Conservation (phyloP, 495 filamentous ascomycete genomes). For the Penicillium longicatenatum region DNA sequence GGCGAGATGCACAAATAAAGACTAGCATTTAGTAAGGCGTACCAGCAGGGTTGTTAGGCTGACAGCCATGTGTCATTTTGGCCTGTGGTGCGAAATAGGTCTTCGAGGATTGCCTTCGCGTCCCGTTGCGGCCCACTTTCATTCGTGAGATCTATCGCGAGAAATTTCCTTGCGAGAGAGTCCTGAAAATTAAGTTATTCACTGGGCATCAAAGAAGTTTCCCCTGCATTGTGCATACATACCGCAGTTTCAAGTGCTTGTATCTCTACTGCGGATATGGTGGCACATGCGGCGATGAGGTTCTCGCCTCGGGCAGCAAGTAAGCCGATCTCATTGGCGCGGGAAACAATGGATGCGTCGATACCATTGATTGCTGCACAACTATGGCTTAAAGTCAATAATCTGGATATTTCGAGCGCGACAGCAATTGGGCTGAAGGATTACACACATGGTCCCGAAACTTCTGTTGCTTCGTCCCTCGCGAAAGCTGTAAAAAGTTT, state of each 20-base stretch:
- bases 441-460: constrained; percentile 66
- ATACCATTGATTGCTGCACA: constrained; percentile 88
- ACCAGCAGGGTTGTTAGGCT: neutral
- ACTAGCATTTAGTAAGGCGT: neutral
- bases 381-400: constrained; percentile 25
- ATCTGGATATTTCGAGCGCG: neutral
- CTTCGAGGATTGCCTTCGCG: constrained; percentile 23
- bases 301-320: constrained; percentile 75
- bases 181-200: constrained; percentile 29
- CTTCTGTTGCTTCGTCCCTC: constrained; percentile 76
- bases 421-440: neutral
- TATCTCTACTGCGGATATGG: constrained; percentile 59
- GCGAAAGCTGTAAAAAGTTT: constrained; percentile 43
- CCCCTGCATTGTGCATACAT: constrained; percentile 8
- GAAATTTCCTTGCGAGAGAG: constrained; percentile 36
- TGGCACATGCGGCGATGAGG: constrained; percentile 67
- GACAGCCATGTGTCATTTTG: neutral
- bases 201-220: neutral
- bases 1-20: neutral
- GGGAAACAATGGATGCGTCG: constrained; percentile 65
- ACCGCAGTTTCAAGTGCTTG: constrained; percentile 65
- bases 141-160: constrained; percentile 30
- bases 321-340: constrained; percentile 74
- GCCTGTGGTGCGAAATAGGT: constrained; percentile 21
- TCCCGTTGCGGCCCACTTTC: neutral